Conservation (phyloP, 306 rosid genomes). For the Vigna mungo region DNA sequence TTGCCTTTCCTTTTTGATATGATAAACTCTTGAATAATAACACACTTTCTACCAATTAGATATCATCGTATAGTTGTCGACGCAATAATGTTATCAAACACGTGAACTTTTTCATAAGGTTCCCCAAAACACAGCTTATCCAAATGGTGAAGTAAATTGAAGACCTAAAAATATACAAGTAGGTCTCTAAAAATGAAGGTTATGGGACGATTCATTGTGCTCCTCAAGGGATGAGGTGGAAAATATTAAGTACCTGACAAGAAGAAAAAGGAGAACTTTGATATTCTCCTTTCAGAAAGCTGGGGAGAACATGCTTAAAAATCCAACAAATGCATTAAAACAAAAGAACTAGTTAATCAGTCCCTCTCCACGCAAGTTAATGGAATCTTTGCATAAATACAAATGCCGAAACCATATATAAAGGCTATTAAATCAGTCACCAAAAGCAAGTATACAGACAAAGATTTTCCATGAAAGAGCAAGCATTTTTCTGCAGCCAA, state of each 20-base stretch:
- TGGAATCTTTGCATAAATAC: slow-evolving; percentile 18
- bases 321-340: slow-evolving; percentile 34
- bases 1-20: neutral
- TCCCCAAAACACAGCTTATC: neutral
- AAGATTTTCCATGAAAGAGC: neutral
- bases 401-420: slow-evolving; percentile 26
- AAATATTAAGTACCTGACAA: neutral
- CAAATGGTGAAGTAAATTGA: slow-evolving; percentile 22
- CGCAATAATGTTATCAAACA: slow-evolving; percentile 1
- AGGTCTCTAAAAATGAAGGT: slow-evolving; percentile 1
- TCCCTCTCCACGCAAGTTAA: slow-evolving; percentile 24
- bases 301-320: slow-evolving; percentile 31
- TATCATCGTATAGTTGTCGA: neutral
- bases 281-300: slow-evolving; percentile 8
- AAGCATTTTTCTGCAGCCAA: slow-evolving; percentile 9
- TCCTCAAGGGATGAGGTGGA: neutral
- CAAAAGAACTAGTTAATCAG: neutral
- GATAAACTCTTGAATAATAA: slow-evolving; percentile 16
- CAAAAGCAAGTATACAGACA: slow-evolving; percentile 1
- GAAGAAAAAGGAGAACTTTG: neutral
- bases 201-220: too few relatives aligned
- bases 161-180: neutral
- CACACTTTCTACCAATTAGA: neutral
- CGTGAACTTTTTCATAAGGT: slow-evolving; percentile 17
- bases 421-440: slow-evolving; percentile 2